phyloP scores from a whole-genome alignment of 2,329 filamentous ascomycete genomes.

The Parafenestella ontariensis region DNA sequence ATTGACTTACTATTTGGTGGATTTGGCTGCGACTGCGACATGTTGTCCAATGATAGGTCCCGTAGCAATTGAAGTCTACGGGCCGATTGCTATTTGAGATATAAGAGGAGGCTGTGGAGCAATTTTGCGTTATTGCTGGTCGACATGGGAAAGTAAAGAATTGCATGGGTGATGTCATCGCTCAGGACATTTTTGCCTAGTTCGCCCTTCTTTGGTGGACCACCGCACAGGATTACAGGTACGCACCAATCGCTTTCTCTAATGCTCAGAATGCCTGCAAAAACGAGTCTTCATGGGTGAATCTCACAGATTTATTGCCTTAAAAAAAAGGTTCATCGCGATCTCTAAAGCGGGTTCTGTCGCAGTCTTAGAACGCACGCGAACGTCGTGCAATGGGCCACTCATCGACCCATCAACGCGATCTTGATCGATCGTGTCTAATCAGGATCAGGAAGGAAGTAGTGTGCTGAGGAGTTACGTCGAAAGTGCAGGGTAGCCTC shows the following conservation, averaged over 20 bases:
- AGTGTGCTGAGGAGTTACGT: no score
- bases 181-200: slow-evolving; percentile 19
- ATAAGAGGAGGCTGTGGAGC: neutral
- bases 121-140: slow-evolving; percentile 1
- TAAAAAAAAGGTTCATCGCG: neutral
- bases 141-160: slow-evolving; percentile 27
- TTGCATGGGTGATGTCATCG: slow-evolving; percentile 32
- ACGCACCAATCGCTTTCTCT: neutral
- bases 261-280: neutral
- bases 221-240: neutral
- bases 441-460: no score
- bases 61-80: slow-evolving; percentile 1
- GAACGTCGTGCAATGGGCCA: no score
- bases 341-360: neutral
- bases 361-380: no score
- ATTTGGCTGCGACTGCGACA: slow-evolving; percentile 14
- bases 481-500: no score
- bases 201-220: slow-evolving; percentile 3
- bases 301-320: neutral
- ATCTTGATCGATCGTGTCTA: no score
- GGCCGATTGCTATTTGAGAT: neutral
- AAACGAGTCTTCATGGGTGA: neutral
- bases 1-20: slow-evolving; percentile 9
- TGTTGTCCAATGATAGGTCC: slow-evolving; percentile 5
- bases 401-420: no score